Conservation (phyloP, 2,329 filamentous ascomycete species). For the Verticillium zaregamsianum region DNA sequence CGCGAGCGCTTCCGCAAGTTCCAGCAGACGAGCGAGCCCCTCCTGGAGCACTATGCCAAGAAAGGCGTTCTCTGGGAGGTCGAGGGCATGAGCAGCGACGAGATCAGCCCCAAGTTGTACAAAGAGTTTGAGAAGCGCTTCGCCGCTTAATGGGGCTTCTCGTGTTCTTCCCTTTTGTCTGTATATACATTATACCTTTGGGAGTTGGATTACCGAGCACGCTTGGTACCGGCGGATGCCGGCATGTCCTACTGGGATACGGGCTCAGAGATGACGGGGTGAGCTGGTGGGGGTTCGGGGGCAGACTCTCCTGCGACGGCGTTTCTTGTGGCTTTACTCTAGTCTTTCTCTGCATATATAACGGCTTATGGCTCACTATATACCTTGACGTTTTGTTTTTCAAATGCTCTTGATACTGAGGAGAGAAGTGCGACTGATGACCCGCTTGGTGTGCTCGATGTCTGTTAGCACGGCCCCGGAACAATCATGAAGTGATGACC, state of each 20-base stretch:
- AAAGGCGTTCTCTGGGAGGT: slow-evolving; percentile 85
- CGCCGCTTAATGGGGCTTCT: slow-evolving; percentile 14
- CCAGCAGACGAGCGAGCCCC: slow-evolving; percentile 76
- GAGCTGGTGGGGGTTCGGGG: not conserved
- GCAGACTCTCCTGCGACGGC: not conserved
- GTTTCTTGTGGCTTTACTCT: not conserved
- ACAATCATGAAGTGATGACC: too few species aligned
- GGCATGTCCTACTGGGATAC: not conserved
- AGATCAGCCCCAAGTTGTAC: slow-evolving; percentile 89
- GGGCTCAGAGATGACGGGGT: not conserved
- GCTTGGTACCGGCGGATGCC: not conserved
- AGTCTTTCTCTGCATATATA: not conserved
- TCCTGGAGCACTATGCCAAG: slow-evolving; percentile 84
- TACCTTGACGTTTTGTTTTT: not conserved
- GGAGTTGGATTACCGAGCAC: not conserved
- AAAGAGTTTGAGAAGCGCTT: slow-evolving; percentile 79
- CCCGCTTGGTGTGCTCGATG: too few species aligned
- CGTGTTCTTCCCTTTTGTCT: not conserved
- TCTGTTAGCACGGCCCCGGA: too few species aligned
- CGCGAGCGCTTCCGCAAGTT: slow-evolving; percentile 76
- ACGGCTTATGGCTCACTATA: not conserved
- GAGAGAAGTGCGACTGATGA: too few species aligned
- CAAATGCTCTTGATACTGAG: not conserved
- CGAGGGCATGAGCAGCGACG: slow-evolving; percentile 83
- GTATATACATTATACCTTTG: not conserved